Conservation (phyloP, 208 protist species). For the Vickermania spadyakhi region DNA sequence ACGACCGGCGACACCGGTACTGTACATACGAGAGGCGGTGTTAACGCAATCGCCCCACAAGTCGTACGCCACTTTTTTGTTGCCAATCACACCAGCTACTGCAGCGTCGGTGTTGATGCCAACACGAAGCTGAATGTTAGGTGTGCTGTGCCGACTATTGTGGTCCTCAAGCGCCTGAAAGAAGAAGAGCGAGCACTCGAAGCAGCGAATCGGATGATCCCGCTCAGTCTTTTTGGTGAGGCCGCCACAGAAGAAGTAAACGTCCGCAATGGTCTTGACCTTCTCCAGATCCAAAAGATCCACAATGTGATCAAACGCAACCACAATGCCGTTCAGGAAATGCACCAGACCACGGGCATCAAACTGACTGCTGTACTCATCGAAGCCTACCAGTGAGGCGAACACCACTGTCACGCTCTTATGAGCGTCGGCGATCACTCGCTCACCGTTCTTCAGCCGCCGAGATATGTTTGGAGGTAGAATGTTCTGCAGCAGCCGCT, state of each 20-base stretch:
- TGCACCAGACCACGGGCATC: constrained; percentile 17
- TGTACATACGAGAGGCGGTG: constrained; percentile 26
- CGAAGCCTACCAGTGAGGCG: constrained; percentile 27
- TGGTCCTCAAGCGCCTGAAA: constrained; percentile 23
- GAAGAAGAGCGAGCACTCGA: constrained; percentile 27
- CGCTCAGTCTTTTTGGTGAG: constrained; percentile 21
- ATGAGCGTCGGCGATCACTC: constrained; percentile 33
- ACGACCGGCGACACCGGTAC: constrained; percentile 21
- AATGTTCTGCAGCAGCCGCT: constrained; percentile 38
- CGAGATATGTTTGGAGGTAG: constrained; percentile 28
- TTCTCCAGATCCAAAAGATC: constrained; percentile 38
- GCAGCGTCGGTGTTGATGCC: constrained; percentile 31
- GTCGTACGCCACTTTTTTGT: constrained; percentile 44
- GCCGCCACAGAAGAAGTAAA: constrained; percentile 37
- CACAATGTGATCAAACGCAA: constrained; percentile 31
- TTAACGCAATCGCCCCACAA: constrained; percentile 44
- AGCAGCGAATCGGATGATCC: constrained; percentile 23
- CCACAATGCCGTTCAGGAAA: constrained; percentile 34
- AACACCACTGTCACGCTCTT: constrained; percentile 31
- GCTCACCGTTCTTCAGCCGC: constrained; percentile 32
- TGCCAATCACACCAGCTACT: constrained; percentile 36
- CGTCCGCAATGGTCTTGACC: constrained; percentile 49
- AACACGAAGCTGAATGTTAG: constrained; percentile 15
- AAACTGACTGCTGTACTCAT: constrained; percentile 16
- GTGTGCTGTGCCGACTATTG: constrained; percentile 24